Evolutionary conservation across 257 asterid species (phyloP).

Genomic region (Solanum lignicaule): DNA sequence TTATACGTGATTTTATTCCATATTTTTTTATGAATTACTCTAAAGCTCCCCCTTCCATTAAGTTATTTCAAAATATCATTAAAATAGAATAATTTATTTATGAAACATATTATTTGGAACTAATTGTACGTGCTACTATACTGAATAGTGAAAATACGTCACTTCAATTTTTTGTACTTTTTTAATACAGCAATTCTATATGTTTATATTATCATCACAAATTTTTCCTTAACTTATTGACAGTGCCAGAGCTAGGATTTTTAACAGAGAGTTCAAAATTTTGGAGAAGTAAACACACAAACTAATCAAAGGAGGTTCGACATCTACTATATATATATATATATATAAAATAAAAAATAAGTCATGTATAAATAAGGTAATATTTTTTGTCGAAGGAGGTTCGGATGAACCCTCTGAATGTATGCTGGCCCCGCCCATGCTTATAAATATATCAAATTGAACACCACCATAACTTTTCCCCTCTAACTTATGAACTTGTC

Average conservation of each 20-base stretch:
- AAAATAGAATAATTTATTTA: no score
- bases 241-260: no score
- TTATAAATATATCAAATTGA: background rate
- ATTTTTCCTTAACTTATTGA: background rate
- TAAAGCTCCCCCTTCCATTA: background rate
- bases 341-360: no score
- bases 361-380: no score
- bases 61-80: background rate
- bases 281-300: no score
- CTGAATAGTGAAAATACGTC: background rate
- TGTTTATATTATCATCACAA: background rate
- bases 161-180: background rate
- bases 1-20: no score
- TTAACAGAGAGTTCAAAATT: no score
- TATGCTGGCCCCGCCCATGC: no score
- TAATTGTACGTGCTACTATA: background rate
- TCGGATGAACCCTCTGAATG: no score
- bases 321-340: no score
- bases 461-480: background rate
- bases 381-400: rapidly evolving
- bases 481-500: background rate
- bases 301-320: no score
- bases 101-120: background rate
- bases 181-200: background rate
- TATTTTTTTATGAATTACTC: no score